Evolutionary conservation across 2,329 filamentous ascomycete species (phyloP).

Genomic region (Neoascochyta sp.): DNA sequence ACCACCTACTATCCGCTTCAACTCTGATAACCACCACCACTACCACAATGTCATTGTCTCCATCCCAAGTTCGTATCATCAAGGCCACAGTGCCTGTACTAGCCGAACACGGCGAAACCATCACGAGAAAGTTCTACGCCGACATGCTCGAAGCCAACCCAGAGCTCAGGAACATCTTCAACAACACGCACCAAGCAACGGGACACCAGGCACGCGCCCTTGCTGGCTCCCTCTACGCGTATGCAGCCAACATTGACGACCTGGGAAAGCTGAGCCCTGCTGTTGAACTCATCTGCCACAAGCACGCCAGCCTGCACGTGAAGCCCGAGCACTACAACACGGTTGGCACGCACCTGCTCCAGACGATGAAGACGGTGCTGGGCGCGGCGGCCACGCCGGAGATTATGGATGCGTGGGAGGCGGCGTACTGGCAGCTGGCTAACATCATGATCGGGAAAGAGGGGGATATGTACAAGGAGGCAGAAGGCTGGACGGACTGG

Average conservation of each 20-base stretch:
- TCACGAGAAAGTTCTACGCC: constrained; percentile 69
- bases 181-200: constrained; percentile 64
- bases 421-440: constrained; percentile 70
- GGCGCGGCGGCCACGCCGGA: constrained; percentile 63
- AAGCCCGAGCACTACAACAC: constrained; percentile 66
- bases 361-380: constrained; percentile 64
- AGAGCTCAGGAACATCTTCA: constrained; percentile 67
- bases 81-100: constrained; percentile 68
- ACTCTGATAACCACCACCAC: neutral
- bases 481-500: constrained; percentile 64
- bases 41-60: neutral
- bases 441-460: constrained; percentile 68
- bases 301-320: constrained; percentile 69
- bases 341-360: constrained; percentile 65
- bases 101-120: constrained; percentile 62
- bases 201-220: constrained; percentile 68
- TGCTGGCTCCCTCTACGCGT: constrained; percentile 65
- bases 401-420: constrained; percentile 63
- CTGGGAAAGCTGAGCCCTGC: constrained; percentile 56
- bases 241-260: constrained; percentile 68
- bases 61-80: constrained; percentile 58
- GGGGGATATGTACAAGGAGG: constrained; percentile 58
- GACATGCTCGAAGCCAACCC: constrained; percentile 64
- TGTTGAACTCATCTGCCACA: constrained; percentile 69
- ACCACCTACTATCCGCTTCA: neutral